phyloP scores from a whole-genome alignment of 495 filamentous ascomycete genomes.

The Astrothelium macrocarpum region DNA sequence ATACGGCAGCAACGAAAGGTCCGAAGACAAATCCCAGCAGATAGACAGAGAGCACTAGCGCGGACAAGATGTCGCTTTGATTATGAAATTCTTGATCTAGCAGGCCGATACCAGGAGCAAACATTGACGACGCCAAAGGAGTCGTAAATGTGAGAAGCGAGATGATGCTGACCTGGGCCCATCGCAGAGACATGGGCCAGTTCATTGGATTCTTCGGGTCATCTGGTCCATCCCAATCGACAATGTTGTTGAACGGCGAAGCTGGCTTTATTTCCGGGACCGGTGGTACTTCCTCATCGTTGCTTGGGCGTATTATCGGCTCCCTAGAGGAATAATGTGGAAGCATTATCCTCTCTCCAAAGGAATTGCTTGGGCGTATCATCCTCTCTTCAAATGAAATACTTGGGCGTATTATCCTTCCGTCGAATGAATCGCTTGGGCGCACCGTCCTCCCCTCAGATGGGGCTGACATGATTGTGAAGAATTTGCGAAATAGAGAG shows the following conservation, averaged over 20 bases:
- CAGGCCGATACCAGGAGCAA: conserved; percentile 16
- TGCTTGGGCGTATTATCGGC: not conserved
- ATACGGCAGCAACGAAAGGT: not conserved
- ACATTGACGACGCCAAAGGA: conserved; percentile 5
- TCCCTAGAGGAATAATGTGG: too few species aligned
- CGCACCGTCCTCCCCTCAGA: not conserved
- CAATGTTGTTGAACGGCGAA: not conserved
- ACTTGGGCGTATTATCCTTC: too few species aligned
- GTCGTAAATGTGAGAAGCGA: not conserved
- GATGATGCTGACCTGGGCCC: conserved; percentile 17
- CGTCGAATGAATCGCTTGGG: too few species aligned
- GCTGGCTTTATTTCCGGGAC: not conserved
- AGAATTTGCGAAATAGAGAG: not conserved
- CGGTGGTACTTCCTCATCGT: not conserved
- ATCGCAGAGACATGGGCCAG: not conserved
- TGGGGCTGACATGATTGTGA: not conserved
- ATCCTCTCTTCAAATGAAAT: too few species aligned
- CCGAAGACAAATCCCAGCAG: conserved; percentile 32
- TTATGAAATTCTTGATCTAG: not conserved
- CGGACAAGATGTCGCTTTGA: conserved; percentile 34
- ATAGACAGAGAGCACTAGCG: conserved; percentile 38
- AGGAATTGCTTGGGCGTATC: not conserved
- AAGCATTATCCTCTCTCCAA: too few species aligned
- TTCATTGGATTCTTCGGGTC: not conserved
- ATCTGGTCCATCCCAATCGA: conserved; percentile 2